phyloP scores from a whole-genome alignment of 768 basidiomycete species.

The Tephrocybe sp. region DNA sequence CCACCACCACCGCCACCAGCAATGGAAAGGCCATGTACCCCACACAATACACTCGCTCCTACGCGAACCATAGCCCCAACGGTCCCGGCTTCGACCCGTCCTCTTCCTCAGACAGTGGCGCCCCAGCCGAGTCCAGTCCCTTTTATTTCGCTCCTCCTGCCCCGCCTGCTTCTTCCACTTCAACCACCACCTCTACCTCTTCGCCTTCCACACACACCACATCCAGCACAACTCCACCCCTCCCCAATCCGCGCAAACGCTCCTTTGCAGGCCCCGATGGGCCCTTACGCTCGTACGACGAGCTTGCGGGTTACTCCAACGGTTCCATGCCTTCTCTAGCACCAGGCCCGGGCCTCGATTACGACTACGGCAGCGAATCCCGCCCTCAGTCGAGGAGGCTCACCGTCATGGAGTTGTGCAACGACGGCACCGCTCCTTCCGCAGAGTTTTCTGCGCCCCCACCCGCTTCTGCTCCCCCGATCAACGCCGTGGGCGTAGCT shows the following conservation, averaged over 20 bases:
- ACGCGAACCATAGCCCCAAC: constrained; percentile 25
- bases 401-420: constrained; percentile 88
- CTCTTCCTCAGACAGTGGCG: not conserved
- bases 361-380: constrained; percentile 74
- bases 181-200: constrained; percentile 24
- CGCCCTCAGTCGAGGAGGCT: constrained; percentile 78
- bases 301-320: constrained; percentile 9
- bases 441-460: not conserved
- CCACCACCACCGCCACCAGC: constrained; percentile 1
- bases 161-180: constrained; percentile 12
- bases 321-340: not conserved
- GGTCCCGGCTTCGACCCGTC: constrained; percentile 36
- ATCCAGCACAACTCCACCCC: too few relatives aligned
- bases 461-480: too few relatives aligned
- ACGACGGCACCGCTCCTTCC: constrained; percentile 60
- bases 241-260: constrained; percentile 59
- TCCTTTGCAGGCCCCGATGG: constrained; percentile 59
- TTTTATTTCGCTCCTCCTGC: constrained; percentile 77
- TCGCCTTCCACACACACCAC: too few relatives aligned
- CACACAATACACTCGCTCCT: constrained; percentile 35
- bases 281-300: constrained; percentile 24
- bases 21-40: constrained; percentile 8
- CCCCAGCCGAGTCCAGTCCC: constrained; percentile 51
- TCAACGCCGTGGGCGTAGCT: too few relatives aligned
- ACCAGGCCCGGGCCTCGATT: constrained; percentile 27